These are phyloP conservation scores for Monosporozyma yasuniensis DNA, from an alignment of 805 yeast species.

Conservation along the genomic window DNA sequence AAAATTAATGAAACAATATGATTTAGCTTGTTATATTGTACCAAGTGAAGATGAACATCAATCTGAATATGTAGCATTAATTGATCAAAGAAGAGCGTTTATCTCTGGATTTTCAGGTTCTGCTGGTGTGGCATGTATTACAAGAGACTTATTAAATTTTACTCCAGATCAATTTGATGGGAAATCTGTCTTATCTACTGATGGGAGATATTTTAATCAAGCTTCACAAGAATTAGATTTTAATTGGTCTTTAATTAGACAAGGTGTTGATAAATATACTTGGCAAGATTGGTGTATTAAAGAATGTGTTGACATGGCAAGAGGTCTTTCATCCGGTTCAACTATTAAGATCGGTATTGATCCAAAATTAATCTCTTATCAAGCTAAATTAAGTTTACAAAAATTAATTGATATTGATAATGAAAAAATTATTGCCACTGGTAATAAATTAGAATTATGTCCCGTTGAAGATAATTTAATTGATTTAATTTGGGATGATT, in stretches of 20 bases:
- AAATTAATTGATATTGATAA: slow-evolving; percentile 18
- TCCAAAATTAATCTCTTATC: slow-evolving; percentile 58
- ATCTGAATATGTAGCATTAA: slow-evolving; percentile 74
- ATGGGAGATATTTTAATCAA: slow-evolving; percentile 90
- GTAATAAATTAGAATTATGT: slow-evolving; percentile 36
- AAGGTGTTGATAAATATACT: slow-evolving; percentile 62
- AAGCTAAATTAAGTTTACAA: slow-evolving; percentile 27
- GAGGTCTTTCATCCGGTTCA: slow-evolving; percentile 32
- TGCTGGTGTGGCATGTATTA: slow-evolving; percentile 85
- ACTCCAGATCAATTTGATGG: slow-evolving; percentile 40
- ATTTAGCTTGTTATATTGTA: slow-evolving; percentile 63
- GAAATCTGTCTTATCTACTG: slow-evolving; percentile 78
- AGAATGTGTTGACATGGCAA: slow-evolving; percentile 39
- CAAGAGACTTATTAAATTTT: slow-evolving; percentile 38
- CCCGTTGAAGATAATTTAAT: slow-evolving; percentile 58
- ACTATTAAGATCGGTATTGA: slow-evolving; percentile 66
- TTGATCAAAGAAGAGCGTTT: slow-evolving; percentile 75
- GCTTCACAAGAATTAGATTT: slow-evolving; percentile 74
- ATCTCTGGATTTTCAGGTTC: slow-evolving; percentile 88
- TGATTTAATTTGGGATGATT: slow-evolving; percentile 62
- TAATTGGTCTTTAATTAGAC: slow-evolving; percentile 75
- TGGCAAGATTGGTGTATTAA: slow-evolving; percentile 77
- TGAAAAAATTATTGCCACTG: slow-evolving; percentile 1
- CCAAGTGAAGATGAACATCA: slow-evolving; percentile 93
- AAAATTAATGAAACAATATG: slow-evolving; percentile 49